phyloP scores from a whole-genome alignment of 805 yeast species.

The Metschnikowia similis region DNA sequence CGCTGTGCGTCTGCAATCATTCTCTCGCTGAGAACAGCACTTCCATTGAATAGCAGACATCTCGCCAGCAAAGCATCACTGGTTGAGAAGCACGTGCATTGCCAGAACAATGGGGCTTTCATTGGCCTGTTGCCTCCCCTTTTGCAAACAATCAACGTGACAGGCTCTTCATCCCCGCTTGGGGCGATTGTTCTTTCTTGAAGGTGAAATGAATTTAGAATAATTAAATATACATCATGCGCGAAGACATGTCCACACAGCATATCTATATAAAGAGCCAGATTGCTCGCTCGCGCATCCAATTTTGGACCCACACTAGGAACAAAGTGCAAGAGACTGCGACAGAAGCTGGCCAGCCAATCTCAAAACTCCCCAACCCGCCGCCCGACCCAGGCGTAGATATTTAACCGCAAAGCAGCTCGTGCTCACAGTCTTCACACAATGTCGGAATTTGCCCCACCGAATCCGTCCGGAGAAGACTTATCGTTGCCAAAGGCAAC shows the following conservation, averaged over 20 bases:
- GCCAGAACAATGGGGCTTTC: not conserved
- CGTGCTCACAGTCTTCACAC: not conserved
- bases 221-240: not conserved
- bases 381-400: not conserved
- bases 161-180: too few relatives aligned
- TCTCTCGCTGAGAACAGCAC: not conserved
- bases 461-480: constrained; percentile 32
- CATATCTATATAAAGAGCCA: constrained; percentile 4
- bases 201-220: not conserved
- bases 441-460: constrained; percentile 40
- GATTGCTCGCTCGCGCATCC: constrained; percentile 2
- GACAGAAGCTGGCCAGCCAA: constrained; percentile 1
- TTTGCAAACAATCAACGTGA: not conserved
- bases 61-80: not conserved
- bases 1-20: not conserved
- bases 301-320: not conserved
- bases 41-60: not conserved
- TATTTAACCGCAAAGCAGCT: not conserved
- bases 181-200: not conserved
- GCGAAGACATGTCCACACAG: not conserved
- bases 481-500: constrained; percentile 65
- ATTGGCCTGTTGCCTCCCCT: not conserved
- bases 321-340: constrained; percentile 1
- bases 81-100: not conserved
- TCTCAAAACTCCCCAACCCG: not conserved